Percentiles rank a stretch among this genome's conserved stretches.
phyloP scores from a whole-genome alignment of 2,329 filamentous ascomycete species.

The Exutisphaerella laricina region DNA sequence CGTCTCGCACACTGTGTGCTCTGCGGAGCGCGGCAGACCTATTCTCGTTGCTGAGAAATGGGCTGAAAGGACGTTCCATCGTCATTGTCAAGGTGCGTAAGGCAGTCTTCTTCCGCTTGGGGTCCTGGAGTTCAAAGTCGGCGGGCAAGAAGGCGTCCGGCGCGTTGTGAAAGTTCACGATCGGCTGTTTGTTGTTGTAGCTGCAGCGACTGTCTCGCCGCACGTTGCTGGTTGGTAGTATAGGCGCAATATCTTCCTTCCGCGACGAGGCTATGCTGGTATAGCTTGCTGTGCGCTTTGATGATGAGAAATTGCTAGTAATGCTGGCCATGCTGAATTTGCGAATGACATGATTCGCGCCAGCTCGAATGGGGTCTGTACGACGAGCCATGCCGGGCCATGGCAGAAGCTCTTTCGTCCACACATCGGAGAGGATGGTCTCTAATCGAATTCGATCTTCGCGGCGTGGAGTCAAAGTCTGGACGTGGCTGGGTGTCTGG shows the following conservation, averaged over 20 bases:
- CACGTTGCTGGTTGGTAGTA: not conserved
- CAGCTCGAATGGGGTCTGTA: constrained; percentile 66
- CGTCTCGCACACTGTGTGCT: constrained; percentile 29
- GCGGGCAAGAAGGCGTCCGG: constrained; percentile 45
- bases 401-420: constrained; percentile 74
- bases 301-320: constrained; percentile 68
- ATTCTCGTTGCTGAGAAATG: constrained; percentile 23
- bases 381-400: constrained; percentile 72
- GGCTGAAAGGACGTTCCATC: constrained; percentile 33
- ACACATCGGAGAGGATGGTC: constrained; percentile 67
- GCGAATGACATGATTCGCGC: constrained; percentile 80
- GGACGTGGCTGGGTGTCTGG: constrained; percentile 61
- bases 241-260: constrained; percentile 27
- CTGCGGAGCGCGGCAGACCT: constrained; percentile 23
- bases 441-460: constrained; percentile 75
- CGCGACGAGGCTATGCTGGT: constrained; percentile 35
- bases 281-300: constrained; percentile 61
- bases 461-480: constrained; percentile 67
- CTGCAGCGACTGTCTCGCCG: constrained; percentile 4
- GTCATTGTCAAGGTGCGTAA: constrained; percentile 30
- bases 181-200: constrained; percentile 14
- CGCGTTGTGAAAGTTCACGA: constrained; percentile 45
- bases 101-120: constrained; percentile 26
- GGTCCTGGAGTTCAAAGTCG: constrained; percentile 41
- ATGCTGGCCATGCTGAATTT: constrained; percentile 81